Conservation (phyloP, 2,329 filamentous ascomycete species). For the Ceratocystiopsis sp. region DNA sequence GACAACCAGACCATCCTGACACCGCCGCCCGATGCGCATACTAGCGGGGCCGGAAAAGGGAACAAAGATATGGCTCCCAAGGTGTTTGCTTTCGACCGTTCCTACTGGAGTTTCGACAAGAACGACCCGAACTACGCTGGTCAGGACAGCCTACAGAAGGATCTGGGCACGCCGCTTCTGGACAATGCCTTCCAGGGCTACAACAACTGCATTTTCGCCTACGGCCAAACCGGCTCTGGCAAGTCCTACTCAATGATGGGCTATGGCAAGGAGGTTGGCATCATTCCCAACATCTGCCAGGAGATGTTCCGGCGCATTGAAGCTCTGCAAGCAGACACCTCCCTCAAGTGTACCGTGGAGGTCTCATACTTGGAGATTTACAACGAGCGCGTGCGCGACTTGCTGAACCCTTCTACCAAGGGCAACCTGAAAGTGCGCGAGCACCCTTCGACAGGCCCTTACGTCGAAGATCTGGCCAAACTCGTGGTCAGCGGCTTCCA, state of each 20-base stretch:
- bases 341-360: slow-evolving; percentile 90
- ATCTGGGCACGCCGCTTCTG: slow-evolving; percentile 86
- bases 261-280: slow-evolving; percentile 51
- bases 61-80: slow-evolving; percentile 54
- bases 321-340: slow-evolving; percentile 56
- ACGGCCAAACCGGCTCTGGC: slow-evolving; percentile 93
- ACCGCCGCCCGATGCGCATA: slow-evolving; percentile 44
- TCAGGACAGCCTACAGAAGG: slow-evolving; percentile 88
- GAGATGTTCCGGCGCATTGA: slow-evolving; percentile 92
- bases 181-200: slow-evolving; percentile 99
- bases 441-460: slow-evolving; percentile 84
- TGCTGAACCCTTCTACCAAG: slow-evolving; percentile 60
- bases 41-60: slow-evolving; percentile 39
- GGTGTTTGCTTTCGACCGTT: slow-evolving; percentile 89
- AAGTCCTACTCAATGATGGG: slow-evolving; percentile 99
- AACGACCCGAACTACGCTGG: slow-evolving; percentile 72
- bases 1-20: slow-evolving; percentile 75
- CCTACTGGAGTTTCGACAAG: slow-evolving; percentile 86
- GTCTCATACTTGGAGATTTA: slow-evolving; percentile 99
- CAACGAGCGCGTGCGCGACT: slow-evolving; percentile 94
- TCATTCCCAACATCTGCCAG: slow-evolving; percentile 90
- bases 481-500: slow-evolving; percentile 82
- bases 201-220: slow-evolving; percentile 98
- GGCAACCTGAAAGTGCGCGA: slow-evolving; percentile 82
- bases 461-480: slow-evolving; percentile 92